Evolutionary conservation across 352 stramenopile species (phyloP).

Genomic region (Globisporangium orthogonon): DNA sequence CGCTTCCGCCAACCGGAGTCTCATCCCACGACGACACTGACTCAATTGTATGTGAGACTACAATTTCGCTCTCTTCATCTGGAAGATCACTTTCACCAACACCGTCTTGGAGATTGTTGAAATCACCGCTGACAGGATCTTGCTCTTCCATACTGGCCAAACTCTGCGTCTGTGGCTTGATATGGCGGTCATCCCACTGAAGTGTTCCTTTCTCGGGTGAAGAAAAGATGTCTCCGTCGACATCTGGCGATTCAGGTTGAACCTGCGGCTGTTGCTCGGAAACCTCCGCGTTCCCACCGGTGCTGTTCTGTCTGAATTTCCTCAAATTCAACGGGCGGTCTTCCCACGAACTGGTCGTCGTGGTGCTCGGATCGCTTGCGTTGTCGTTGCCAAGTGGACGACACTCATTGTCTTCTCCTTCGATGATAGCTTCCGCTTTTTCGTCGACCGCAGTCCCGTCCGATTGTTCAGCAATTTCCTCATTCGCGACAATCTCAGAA

Average conservation of each 20-base stretch:
- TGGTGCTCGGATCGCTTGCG: neutral
- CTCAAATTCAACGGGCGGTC: conserved; percentile 9
- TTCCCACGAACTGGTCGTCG: conserved; percentile 1
- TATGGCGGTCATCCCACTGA: conserved; percentile 15
- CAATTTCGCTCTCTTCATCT: neutral
- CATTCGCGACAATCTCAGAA: neutral
- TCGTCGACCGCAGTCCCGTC: neutral
- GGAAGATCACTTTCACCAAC: neutral
- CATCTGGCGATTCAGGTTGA: neutral
- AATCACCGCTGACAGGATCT: neutral
- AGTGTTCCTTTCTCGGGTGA: neutral
- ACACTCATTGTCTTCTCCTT: neutral
- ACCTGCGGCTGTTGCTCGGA: neutral
- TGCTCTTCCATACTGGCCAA: neutral
- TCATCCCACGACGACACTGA: conserved; percentile 6
- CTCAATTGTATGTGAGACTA: neutral
- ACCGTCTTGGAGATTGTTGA: neutral
- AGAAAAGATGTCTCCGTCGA: neutral
- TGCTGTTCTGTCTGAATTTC: neutral
- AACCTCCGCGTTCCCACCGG: neutral
- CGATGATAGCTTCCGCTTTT: neutral
- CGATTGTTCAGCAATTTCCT: neutral
- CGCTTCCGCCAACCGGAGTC: neutral
- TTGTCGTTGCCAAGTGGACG: neutral
- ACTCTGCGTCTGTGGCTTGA: conserved; percentile 2